Percentiles rank a stretch among this genome's conserved stretches.
phyloP scores from a whole-genome alignment of 2,329 filamentous ascomycete species.

The Verticillium nubilum region DNA sequence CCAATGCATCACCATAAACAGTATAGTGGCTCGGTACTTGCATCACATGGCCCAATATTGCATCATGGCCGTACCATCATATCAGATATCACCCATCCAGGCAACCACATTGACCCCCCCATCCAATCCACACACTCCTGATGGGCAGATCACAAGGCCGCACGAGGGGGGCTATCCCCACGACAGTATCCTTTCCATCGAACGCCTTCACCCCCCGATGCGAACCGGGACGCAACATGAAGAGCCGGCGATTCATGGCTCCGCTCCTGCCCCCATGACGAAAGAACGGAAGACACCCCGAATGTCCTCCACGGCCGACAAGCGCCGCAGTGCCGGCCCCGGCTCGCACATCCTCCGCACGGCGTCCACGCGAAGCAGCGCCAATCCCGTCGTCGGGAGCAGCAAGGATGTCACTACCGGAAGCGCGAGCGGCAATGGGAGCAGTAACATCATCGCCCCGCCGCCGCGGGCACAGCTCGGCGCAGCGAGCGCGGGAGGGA shows the following conservation, averaged over 20 bases:
- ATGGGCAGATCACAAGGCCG: not conserved
- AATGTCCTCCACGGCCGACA: constrained; percentile 27
- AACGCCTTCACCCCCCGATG: not conserved
- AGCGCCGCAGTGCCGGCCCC: constrained; percentile 30
- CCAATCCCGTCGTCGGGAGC: constrained; percentile 24
- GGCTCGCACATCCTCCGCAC: constrained; percentile 23
- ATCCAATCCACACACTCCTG: not conserved
- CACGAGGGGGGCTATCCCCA: not conserved
- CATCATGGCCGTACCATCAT: not conserved
- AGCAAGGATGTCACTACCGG: constrained; percentile 17
- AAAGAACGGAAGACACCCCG: constrained; percentile 14
- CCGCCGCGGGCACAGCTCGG: constrained; percentile 33
- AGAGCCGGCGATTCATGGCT: constrained; percentile 4
- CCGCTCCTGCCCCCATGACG: constrained; percentile 10
- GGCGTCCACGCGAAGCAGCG: constrained; percentile 16
- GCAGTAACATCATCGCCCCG: constrained; percentile 29
- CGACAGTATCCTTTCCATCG: not conserved
- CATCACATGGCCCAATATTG: not conserved
- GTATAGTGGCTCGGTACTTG: not conserved
- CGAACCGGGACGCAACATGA: constrained; percentile 8
- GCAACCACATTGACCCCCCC: not conserved
- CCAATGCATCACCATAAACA: not conserved
- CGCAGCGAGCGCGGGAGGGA: constrained; percentile 23
- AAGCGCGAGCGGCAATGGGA: constrained; percentile 11
- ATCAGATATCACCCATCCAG: not conserved